Percentiles rank a stretch among this genome's conserved stretches.
Conservation (phyloP, 208 protist genomes). For the Leishmania turanica region DNA sequence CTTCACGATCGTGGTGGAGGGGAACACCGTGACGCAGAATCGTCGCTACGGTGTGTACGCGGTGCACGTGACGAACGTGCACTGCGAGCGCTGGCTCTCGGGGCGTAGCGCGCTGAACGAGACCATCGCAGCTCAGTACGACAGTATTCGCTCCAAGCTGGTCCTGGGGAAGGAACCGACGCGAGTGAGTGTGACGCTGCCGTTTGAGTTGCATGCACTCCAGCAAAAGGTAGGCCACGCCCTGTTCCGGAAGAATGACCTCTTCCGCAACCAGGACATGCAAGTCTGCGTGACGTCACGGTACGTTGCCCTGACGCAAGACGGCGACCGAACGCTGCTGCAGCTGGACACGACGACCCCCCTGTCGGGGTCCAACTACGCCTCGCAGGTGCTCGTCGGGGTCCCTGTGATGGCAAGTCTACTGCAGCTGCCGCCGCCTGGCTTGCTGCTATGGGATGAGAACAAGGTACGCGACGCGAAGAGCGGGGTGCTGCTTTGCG, state of each 20-base stretch:
- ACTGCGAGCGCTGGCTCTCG: slow-evolving; percentile 36
- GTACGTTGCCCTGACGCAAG: slow-evolving; percentile 56
- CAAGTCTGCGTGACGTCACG: slow-evolving; percentile 70
- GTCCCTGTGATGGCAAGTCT: slow-evolving; percentile 63
- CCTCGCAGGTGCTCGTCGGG: slow-evolving; percentile 62
- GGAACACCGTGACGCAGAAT: slow-evolving; percentile 70
- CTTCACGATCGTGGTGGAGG: slow-evolving; percentile 48
- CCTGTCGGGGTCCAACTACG: slow-evolving; percentile 48
- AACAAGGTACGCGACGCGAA: slow-evolving; percentile 58
- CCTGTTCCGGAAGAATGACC: slow-evolving; percentile 52
- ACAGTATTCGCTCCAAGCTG: slow-evolving; percentile 42
- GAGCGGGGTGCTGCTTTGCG: slow-evolving; percentile 55
- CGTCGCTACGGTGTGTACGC: slow-evolving; percentile 51
- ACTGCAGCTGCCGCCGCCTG: slow-evolving; percentile 54
- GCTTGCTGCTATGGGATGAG: slow-evolving; percentile 63
- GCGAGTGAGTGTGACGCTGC: slow-evolving; percentile 19
- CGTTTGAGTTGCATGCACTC: slow-evolving; percentile 41
- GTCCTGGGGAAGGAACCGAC: slow-evolving; percentile 31
- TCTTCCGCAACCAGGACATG: slow-evolving; percentile 50
- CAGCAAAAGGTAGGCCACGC: slow-evolving; percentile 50
- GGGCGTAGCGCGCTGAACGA: slow-evolving; percentile 41
- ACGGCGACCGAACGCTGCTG: slow-evolving; percentile 55
- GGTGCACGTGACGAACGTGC: slow-evolving; percentile 68
- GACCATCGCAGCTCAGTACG: slow-evolving; percentile 41
- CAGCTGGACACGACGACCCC: slow-evolving; percentile 67